Evolutionary conservation across 176 grass and related monocot species (phyloP).

Genomic region (Coix lacrymajobi): DNA sequence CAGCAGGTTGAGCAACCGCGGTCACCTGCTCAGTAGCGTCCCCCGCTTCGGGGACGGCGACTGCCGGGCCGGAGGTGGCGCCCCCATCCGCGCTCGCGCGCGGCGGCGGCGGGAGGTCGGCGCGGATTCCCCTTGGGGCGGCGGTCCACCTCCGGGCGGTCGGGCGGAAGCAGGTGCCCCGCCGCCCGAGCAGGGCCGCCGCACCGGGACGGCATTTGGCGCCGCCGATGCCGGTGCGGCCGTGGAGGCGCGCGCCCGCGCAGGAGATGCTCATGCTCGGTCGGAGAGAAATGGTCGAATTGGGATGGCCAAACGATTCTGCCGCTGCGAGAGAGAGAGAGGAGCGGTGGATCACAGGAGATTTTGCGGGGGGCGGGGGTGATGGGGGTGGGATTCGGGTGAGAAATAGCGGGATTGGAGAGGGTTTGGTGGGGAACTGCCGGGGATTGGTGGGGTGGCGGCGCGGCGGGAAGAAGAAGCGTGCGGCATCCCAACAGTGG

Average conservation of each 20-base stretch:
- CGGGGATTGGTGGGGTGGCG: constrained; percentile 7
- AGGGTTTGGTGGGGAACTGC: neutral
- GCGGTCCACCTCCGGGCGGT: neutral
- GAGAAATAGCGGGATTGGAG: neutral
- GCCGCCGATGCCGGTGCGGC: neutral
- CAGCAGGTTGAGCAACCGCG: neutral
- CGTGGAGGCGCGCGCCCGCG: constrained; percentile 20
- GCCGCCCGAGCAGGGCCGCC: neutral
- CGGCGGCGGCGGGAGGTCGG: constrained; percentile 21
- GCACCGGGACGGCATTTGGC: constrained; percentile 18
- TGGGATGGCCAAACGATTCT: neutral
- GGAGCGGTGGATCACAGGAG: neutral
- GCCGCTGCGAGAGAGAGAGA: neutral
- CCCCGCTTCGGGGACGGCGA: neutral
- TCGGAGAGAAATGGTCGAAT: neutral
- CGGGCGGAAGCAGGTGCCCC: neutral
- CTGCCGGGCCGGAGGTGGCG: neutral
- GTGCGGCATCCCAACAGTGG: neutral
- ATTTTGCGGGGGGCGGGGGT: neutral
- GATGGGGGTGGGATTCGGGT: neutral
- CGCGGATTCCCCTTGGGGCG: constrained; percentile 6
- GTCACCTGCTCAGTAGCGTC: neutral
- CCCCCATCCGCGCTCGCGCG: constrained; percentile 6
- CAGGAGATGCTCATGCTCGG: constrained; percentile 45
- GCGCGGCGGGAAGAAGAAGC: constrained; percentile 18